Percentiles rank a stretch among this genome's conserved stretches.
Evolutionary conservation across 2,329 filamentous ascomycete genomes (phyloP).

Genomic region (Hypoxylon sp.): DNA sequence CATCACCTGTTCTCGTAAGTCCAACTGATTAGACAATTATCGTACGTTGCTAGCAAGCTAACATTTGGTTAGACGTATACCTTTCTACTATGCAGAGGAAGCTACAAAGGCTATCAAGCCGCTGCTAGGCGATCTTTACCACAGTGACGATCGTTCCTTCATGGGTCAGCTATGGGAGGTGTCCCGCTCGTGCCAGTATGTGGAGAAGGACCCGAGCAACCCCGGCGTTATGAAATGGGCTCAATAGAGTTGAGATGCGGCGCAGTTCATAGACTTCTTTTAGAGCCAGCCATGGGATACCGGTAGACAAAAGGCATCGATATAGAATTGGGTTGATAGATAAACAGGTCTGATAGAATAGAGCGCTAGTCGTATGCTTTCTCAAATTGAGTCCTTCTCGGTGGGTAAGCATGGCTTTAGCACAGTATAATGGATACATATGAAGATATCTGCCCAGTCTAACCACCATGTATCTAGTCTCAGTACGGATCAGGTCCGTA

Average conservation of each 20-base stretch:
- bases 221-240: constrained; percentile 48
- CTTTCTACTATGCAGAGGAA: constrained; percentile 66
- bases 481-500: neutral
- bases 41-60: constrained; percentile 10
- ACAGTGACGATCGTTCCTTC: constrained; percentile 53
- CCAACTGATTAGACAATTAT: neutral
- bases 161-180: constrained; percentile 51
- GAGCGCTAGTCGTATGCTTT: constrained; percentile 1
- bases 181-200: constrained; percentile 53
- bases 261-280: constrained; percentile 8
- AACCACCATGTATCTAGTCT: too few species aligned
- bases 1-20: constrained; percentile 66
- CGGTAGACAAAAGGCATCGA: constrained; percentile 23
- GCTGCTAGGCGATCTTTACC: constrained; percentile 62
- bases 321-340: constrained; percentile 9
- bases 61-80: constrained; percentile 54
- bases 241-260: constrained; percentile 25
- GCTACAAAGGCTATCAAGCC: constrained; percentile 62
- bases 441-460: neutral
- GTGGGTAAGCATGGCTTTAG: neutral
- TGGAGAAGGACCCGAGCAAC: constrained; percentile 49
- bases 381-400: neutral
- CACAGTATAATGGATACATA: neutral
- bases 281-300: constrained; percentile 1
- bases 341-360: constrained; percentile 28